phyloP scores from a whole-genome alignment of 768 basidiomycete species.

The Auriscalpium orientale region DNA sequence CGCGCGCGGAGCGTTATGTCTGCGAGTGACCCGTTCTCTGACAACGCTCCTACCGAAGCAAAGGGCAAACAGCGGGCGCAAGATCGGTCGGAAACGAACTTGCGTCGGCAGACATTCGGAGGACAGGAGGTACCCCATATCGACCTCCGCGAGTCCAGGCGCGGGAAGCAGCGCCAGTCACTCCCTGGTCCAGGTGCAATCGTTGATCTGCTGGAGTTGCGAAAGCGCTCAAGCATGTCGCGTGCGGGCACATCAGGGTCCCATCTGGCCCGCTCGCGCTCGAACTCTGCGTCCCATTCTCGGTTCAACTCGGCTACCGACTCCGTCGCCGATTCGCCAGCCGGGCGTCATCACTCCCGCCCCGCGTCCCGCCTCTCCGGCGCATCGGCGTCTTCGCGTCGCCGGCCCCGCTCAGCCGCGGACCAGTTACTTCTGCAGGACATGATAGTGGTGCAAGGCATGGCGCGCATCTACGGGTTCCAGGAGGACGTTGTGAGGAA shows the following conservation, averaged over 20 bases:
- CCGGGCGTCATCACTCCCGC: neutral
- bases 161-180: no score
- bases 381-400: constrained; percentile 14
- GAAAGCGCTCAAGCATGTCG: neutral
- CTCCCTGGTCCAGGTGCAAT: no score
- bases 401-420: constrained; percentile 22
- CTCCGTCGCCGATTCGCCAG: neutral
- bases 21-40: neutral
- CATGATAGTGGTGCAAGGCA: constrained; percentile 24
- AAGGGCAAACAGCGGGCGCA: no score
- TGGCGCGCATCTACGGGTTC: constrained; percentile 41
- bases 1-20: neutral
- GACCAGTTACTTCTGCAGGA: neutral
- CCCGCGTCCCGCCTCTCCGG: constrained; percentile 10
- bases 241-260: neutral
- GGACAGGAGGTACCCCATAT: neutral
- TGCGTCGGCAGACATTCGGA: no score
- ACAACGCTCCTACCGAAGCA: neutral
- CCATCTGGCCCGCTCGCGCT: no score
- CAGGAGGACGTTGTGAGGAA: constrained; percentile 31
- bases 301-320: neutral
- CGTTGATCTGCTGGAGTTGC: no score
- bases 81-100: no score
- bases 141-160: neutral
- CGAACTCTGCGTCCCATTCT: neutral